Percentiles rank a stretch among this genome's conserved stretches.
Evolutionary conservation across 345 rosid species (phyloP).

Genomic region (Gossypium raimondii): DNA sequence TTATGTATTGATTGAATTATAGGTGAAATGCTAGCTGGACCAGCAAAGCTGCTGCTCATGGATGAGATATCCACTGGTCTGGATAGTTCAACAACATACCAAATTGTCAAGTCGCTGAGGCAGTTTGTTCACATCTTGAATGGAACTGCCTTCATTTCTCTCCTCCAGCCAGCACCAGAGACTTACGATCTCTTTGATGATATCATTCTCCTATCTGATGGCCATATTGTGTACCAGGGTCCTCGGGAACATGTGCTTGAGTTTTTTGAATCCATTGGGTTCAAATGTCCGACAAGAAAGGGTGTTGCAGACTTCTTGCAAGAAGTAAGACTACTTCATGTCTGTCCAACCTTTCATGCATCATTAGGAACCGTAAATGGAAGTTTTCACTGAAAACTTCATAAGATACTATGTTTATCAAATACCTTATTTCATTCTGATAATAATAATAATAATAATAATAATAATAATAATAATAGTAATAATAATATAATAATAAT

Average conservation of each 20-base stretch:
- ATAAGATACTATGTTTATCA: neutral
- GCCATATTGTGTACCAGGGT: conserved; percentile 75
- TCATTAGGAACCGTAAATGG: neutral
- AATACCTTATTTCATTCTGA: neutral
- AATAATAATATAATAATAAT: too few relatives aligned
- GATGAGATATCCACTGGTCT: conserved; percentile 77
- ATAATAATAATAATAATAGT: neutral
- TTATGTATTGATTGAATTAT: neutral
- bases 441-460: neutral
- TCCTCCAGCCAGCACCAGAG: conserved; percentile 85
- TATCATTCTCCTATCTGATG: conserved; percentile 63
- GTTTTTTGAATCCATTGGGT: conserved; percentile 66
- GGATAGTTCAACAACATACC: conserved; percentile 77
- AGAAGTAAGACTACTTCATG: conserved; percentile 44
- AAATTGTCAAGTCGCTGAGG: conserved; percentile 63
- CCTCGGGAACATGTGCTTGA: conserved; percentile 54
- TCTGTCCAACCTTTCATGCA: neutral
- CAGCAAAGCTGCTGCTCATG: conserved; percentile 56
- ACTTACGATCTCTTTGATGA: conserved; percentile 74
- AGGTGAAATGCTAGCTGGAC: conserved; percentile 77
- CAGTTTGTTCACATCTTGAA: conserved; percentile 50
- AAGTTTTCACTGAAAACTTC: neutral
- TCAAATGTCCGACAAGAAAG: conserved; percentile 71
- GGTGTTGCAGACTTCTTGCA: conserved; percentile 81
- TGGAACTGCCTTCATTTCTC: conserved; percentile 63